phyloP scores from a whole-genome alignment of 2,329 filamentous ascomycete genomes.

The Apiospora pterosperma region DNA sequence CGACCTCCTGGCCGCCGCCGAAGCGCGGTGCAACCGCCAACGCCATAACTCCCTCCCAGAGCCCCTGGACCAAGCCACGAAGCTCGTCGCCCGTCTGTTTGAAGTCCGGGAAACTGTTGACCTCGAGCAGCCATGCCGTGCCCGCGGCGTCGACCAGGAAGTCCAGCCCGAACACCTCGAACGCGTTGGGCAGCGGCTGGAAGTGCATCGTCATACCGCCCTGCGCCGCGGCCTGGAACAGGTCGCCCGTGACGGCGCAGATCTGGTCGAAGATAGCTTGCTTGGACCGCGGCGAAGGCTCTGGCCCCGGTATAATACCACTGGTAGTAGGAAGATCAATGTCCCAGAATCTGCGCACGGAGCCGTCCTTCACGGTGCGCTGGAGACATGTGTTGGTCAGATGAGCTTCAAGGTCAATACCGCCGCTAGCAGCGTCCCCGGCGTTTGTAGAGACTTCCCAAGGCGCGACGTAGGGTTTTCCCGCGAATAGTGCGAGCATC shows the following conservation, averaged over 20 bases:
- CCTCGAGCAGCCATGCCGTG: constrained; percentile 74
- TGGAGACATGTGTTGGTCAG: constrained; percentile 97
- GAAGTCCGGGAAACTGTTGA: constrained; percentile 97
- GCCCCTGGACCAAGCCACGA: constrained; percentile 65
- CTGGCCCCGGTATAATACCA: not conserved
- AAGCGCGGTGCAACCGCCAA: constrained; percentile 69
- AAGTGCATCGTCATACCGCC: constrained; percentile 85
- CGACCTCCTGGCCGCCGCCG: constrained; percentile 25
- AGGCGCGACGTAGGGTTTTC: constrained; percentile 67
- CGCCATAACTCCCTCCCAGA: constrained; percentile 74
- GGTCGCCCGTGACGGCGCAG: constrained; percentile 66
- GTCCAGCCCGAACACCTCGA: constrained; percentile 90
- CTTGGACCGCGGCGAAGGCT: constrained; percentile 42
- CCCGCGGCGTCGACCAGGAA: constrained; percentile 73
- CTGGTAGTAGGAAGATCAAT: constrained; percentile 35
- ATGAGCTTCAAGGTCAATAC: constrained; percentile 65
- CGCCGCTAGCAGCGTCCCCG: constrained; percentile 27
- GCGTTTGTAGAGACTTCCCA: constrained; percentile 36
- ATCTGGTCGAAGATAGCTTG: constrained; percentile 70
- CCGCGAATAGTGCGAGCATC: constrained; percentile 93
- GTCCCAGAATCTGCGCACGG: constrained; percentile 73
- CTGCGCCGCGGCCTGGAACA: constrained; percentile 86
- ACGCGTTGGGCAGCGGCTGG: constrained; percentile 81
- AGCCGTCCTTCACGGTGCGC: constrained; percentile 55
- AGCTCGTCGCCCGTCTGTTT: constrained; percentile 81